Conservation (phyloP, 1,139 yeast species). For the Pichia sp. region DNA sequence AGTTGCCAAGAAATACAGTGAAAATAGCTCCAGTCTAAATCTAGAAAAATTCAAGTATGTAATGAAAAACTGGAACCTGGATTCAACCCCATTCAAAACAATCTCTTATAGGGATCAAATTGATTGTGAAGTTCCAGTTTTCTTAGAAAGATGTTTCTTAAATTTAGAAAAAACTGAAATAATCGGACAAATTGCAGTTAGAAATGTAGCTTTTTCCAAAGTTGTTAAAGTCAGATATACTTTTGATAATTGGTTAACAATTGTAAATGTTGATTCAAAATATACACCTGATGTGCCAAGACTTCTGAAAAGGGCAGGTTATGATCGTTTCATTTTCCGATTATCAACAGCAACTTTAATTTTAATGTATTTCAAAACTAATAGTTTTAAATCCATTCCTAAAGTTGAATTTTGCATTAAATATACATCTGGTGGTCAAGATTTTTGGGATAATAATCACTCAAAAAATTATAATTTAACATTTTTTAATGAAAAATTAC, state of each 20-base stretch:
- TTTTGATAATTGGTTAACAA: constrained; percentile 65
- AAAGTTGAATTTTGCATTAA: constrained; percentile 51
- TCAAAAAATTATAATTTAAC: constrained; percentile 50
- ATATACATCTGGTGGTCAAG: constrained; percentile 43
- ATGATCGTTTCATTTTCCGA: constrained; percentile 53
- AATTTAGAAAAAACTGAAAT: constrained; percentile 52
- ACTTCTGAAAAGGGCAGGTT: constrained; percentile 41
- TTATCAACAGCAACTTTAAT: constrained; percentile 36
- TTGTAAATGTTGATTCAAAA: constrained; percentile 59
- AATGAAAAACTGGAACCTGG: constrained; percentile 44
- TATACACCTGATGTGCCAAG: constrained; percentile 58
- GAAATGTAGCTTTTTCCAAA: constrained; percentile 60
- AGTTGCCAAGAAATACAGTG: constrained; percentile 23
- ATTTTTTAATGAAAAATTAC: constrained; percentile 30
- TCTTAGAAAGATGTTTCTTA: constrained; percentile 59
- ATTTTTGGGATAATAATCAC: constrained; percentile 75
- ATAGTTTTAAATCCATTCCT: constrained; percentile 21
- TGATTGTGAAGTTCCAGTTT: constrained; percentile 44
- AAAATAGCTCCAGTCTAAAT: constrained; percentile 8
- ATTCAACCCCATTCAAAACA: constrained; percentile 29
- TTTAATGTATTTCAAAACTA: constrained; percentile 19
- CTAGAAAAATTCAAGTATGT: constrained; percentile 17
- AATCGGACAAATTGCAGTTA: constrained; percentile 68
- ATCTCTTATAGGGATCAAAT: constrained; percentile 34
- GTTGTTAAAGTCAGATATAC: constrained; percentile 60